Evolutionary conservation across 2,329 filamentous ascomycete genomes (phyloP).

Genomic region (Calonectria multiphialidica): DNA sequence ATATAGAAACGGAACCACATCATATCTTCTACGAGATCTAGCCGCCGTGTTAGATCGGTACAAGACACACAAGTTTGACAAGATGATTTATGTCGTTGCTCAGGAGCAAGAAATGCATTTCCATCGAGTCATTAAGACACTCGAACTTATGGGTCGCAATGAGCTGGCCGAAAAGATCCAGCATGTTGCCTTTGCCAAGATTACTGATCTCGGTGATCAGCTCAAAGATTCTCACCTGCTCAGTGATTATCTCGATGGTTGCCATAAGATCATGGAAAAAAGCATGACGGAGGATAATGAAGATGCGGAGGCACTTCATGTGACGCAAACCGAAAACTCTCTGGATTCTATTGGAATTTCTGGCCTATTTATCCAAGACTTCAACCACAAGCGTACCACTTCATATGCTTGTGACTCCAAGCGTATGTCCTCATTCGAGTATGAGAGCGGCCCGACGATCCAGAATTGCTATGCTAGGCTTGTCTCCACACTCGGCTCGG

Average conservation of each 20-base stretch:
- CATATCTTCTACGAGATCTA: slow-evolving; percentile 77
- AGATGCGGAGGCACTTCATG: neutral
- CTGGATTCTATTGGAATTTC: slow-evolving; percentile 29
- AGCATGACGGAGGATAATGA: slow-evolving; percentile 6
- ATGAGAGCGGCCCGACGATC: slow-evolving; percentile 32
- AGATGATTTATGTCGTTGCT: slow-evolving; percentile 84
- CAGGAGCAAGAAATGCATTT: slow-evolving; percentile 80
- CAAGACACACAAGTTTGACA: slow-evolving; percentile 74
- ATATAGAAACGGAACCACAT: slow-evolving; percentile 60
- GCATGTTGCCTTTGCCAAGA: slow-evolving; percentile 66
- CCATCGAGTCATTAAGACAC: slow-evolving; percentile 75
- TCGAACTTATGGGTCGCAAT: slow-evolving; percentile 51
- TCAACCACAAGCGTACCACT: slow-evolving; percentile 40
- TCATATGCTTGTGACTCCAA: slow-evolving; percentile 38
- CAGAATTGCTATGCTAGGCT: slow-evolving; percentile 42
- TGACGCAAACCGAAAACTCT: slow-evolving; percentile 29
- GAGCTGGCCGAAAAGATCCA: slow-evolving; percentile 50
- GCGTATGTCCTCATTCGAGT: slow-evolving; percentile 47
- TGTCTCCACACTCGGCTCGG: slow-evolving; percentile 12
- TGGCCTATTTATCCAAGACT: slow-evolving; percentile 39
- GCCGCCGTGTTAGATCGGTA: slow-evolving; percentile 74
- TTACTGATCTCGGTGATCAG: slow-evolving; percentile 47
- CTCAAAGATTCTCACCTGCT: slow-evolving; percentile 30
- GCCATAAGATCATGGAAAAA: slow-evolving; percentile 11
- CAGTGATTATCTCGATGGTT: slow-evolving; percentile 36